Conservation (phyloP, 345 rosid genomes). For the Aurinia saxatilis region DNA sequence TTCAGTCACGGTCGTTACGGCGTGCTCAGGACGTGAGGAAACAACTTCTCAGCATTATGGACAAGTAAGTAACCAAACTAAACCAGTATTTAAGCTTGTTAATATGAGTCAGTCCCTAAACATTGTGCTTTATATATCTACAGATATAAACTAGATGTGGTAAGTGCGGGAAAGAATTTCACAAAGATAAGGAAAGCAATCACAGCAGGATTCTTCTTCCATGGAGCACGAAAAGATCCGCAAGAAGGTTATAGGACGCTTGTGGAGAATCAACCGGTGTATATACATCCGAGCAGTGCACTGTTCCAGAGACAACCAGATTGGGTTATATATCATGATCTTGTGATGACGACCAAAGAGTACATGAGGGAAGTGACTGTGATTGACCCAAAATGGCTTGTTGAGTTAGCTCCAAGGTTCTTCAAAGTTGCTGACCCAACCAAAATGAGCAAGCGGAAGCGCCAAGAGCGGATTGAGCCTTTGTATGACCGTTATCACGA, state of each 20-base stretch:
- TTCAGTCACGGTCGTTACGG: conserved; percentile 69
- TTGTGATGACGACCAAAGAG: conserved; percentile 91
- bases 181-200: conserved; percentile 79
- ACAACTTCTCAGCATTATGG: conserved; percentile 88
- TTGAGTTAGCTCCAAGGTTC: conserved; percentile 82
- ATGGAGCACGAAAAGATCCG: conserved; percentile 77
- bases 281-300: conserved; percentile 88
- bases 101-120: background rate
- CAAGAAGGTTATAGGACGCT: conserved; percentile 80
- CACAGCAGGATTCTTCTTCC: conserved; percentile 88
- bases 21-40: conserved; percentile 85
- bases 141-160: conserved; percentile 81
- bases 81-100: background rate
- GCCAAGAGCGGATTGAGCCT: conserved; percentile 79
- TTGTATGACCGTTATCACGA: conserved; percentile 85
- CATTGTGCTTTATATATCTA: background rate
- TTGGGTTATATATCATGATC: conserved; percentile 91
- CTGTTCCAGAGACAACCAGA: conserved; percentile 94
- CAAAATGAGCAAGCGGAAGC: conserved; percentile 89
- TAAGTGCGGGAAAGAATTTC: conserved; percentile 70
- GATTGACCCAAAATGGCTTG: conserved; percentile 88
- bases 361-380: conserved; percentile 89
- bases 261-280: conserved; percentile 80
- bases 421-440: conserved; percentile 82
- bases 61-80: conserved; percentile 50